Evolutionary conservation across 805 yeast genomes (phyloP).

Genomic region (Alloascoidea africana): DNA sequence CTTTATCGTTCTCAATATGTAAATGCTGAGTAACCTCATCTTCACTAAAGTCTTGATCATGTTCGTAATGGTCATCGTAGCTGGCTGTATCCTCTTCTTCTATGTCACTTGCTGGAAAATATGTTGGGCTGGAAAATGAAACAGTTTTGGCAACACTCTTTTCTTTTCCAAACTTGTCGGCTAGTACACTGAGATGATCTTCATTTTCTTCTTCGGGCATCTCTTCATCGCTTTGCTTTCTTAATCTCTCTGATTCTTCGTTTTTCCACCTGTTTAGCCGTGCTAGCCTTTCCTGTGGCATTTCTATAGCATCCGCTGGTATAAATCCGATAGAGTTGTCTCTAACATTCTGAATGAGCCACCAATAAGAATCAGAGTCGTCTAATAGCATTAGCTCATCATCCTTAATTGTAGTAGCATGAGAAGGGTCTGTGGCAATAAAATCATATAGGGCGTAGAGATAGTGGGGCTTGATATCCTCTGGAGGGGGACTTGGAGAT

Average conservation of each 20-base stretch:
- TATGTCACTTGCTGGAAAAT: background rate
- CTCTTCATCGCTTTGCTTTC: background rate
- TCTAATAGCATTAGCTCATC: conserved; percentile 72
- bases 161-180: too few species aligned
- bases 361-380: conserved; percentile 93
- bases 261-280: conserved; percentile 41
- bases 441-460: conserved; percentile 81
- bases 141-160: too few species aligned
- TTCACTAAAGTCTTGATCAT: background rate
- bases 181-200: background rate
- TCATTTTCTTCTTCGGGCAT: background rate
- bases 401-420: conserved; percentile 63
- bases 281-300: conserved; percentile 82
- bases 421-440: conserved; percentile 86
- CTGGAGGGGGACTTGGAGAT: conserved; percentile 1
- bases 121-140: background rate
- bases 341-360: conserved; percentile 54
- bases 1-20: background rate
- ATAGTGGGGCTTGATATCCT: conserved; percentile 68
- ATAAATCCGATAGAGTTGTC: conserved; percentile 81
- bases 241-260: background rate
- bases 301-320: conserved; percentile 91
- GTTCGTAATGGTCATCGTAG: background rate
- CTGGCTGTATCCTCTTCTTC: background rate
- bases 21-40: too few species aligned